These are phyloP conservation scores for Botrytis tulipae DNA, from an alignment of 2,329 filamentous ascomycete species.

Conservation along the genomic window DNA sequence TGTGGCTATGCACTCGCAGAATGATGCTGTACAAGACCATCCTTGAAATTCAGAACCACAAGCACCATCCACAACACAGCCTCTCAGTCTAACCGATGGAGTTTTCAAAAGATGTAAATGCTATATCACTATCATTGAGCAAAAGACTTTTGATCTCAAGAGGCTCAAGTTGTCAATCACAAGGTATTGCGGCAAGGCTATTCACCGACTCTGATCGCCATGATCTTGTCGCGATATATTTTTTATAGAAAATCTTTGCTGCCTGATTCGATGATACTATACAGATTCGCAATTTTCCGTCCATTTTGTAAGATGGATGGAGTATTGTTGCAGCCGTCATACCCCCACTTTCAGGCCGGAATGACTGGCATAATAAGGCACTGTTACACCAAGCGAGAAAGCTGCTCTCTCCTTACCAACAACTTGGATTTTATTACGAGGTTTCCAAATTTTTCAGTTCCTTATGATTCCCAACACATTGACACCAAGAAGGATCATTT, in stretches of 20 bases:
- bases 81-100: background rate
- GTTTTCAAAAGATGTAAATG: background rate
- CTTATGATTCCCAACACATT: background rate
- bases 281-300: background rate
- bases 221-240: background rate
- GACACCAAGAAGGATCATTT: background rate
- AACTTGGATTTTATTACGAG: background rate
- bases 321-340: background rate
- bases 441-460: background rate
- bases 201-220: background rate
- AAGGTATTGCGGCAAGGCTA: background rate
- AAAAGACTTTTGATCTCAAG: background rate
- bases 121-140: background rate
- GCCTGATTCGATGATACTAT: background rate
- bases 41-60: background rate
- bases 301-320: background rate
- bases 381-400: background rate
- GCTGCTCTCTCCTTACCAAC: background rate
- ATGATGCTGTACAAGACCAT: background rate
- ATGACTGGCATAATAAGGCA: background rate
- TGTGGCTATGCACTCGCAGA: background rate
- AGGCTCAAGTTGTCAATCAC: background rate
- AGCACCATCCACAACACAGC: background rate
- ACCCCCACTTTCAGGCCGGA: background rate
- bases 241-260: background rate